These are phyloP conservation scores for Triangularia setosa DNA, from an alignment of 2,329 filamentous ascomycete species.

Conservation along the genomic window DNA sequence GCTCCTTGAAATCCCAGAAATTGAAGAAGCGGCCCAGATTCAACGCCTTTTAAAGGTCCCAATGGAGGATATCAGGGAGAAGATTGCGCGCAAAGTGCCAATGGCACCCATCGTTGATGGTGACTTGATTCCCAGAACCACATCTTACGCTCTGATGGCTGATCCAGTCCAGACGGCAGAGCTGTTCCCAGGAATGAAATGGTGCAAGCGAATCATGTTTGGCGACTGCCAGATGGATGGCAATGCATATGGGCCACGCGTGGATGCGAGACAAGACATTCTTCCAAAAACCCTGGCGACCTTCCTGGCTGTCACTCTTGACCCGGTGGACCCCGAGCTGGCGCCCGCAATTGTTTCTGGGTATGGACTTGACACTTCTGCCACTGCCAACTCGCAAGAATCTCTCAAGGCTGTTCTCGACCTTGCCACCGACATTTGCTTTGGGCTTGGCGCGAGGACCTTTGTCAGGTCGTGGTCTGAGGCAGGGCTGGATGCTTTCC, in stretches of 20 bases:
- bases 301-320: background rate
- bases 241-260: background rate
- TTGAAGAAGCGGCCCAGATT: background rate
- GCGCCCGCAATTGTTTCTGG: background rate
- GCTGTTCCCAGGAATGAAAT: background rate
- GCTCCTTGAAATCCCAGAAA: background rate
- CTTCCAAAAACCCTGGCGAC: background rate
- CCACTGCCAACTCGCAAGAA: background rate
- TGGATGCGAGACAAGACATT: background rate
- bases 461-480: background rate
- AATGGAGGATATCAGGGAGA: constrained; percentile 8
- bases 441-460: background rate
- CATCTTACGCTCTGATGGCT: constrained; percentile 8
- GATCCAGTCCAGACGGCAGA: constrained; percentile 1
- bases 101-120: constrained; percentile 15
- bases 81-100: constrained; percentile 10
- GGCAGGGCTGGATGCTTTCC: constrained; percentile 1
- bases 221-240: background rate
- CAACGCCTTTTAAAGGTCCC: constrained; percentile 16
- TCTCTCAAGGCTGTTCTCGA: background rate
- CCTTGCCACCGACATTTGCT: background rate
- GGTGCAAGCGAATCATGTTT: background rate
- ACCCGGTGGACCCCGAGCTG: background rate
- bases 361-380: background rate
- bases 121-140: constrained; percentile 9